phyloP scores from a whole-genome alignment of 2,329 filamentous ascomycete species.

The Mollisiaceae sp. region DNA sequence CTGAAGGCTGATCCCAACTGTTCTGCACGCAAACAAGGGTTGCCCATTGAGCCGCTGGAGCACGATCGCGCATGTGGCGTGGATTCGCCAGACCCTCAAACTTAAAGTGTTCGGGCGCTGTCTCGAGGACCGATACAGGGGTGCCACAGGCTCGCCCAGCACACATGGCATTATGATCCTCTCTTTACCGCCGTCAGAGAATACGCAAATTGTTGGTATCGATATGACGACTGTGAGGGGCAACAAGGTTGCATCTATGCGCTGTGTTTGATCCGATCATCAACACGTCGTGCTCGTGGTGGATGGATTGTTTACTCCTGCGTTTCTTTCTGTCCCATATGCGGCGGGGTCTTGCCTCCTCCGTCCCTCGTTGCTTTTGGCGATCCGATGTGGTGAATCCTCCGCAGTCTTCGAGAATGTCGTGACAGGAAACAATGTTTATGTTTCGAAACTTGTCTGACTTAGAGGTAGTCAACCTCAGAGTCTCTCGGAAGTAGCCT shows the following conservation, averaged over 20 bases:
- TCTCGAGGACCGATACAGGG: constrained; percentile 15
- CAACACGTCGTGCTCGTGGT: constrained; percentile 18
- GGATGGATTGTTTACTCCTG: constrained; percentile 22
- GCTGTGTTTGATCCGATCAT: constrained; percentile 28
- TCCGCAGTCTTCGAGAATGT: constrained; percentile 20
- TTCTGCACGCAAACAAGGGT: constrained; percentile 13
- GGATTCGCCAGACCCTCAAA: constrained; percentile 8
- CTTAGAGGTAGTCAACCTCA: neutral
- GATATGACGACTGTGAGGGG: constrained; percentile 27
- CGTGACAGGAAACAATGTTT: constrained; percentile 15
- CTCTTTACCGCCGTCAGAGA: constrained; percentile 32
- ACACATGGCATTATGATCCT: constrained; percentile 26
- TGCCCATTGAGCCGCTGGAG: constrained; percentile 23
- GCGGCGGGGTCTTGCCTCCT: constrained; percentile 17
- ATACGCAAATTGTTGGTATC: constrained; percentile 16
- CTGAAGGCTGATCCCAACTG: constrained; percentile 14
- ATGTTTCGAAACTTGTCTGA: constrained; percentile 28
- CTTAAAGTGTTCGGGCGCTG: constrained; percentile 3
- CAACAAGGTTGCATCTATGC: constrained; percentile 24
- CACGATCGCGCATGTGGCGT: constrained; percentile 4
- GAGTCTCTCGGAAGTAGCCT: neutral
- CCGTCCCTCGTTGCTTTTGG: constrained; percentile 16
- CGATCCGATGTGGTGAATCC: constrained; percentile 22
- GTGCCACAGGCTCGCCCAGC: constrained; percentile 11
- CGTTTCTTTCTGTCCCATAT: constrained; percentile 18